Percentiles rank a stretch among this genome's conserved stretches.
These are phyloP conservation scores for Rhododendron vialii DNA, from an alignment of 148 eudicot species.

Conservation along the genomic window DNA sequence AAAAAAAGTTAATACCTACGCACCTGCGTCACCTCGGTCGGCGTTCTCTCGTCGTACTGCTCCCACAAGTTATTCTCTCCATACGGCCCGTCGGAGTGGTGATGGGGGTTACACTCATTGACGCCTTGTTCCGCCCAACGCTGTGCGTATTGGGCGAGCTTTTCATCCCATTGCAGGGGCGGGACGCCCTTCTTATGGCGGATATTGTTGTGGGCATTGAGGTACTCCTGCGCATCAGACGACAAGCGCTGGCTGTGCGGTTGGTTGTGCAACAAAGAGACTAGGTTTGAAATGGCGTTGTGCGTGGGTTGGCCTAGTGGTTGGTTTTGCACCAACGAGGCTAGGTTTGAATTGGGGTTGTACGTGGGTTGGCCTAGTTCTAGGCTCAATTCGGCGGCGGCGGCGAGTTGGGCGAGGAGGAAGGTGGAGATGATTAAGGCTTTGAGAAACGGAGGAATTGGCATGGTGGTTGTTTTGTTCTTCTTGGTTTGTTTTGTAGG, in stretches of 20 bases:
- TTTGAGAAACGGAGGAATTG: neutral
- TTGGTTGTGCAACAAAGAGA: neutral
- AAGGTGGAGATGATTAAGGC: neutral
- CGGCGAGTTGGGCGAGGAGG: neutral
- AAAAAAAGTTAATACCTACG: neutral
- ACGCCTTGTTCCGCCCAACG: conserved; percentile 9
- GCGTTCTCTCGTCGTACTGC: conserved; percentile 12
- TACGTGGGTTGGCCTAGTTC: neutral
- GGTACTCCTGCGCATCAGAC: conserved; percentile 7
- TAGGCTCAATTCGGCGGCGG: neutral
- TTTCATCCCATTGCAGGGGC: conserved; percentile 22
- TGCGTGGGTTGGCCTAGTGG: neutral
- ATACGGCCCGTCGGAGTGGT: conserved; percentile 14
- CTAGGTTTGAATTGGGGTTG: neutral
- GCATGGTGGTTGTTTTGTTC: neutral
- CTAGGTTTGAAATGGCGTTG: neutral
- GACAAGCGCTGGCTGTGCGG: neutral
- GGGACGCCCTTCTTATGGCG: conserved; percentile 13
- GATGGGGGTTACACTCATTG: conserved; percentile 17
- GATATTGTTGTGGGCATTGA: conserved; percentile 28
- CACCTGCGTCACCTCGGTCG: conserved; percentile 11
- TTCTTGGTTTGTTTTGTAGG: neutral
- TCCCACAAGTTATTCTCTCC: conserved; percentile 33
- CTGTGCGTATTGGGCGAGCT: conserved; percentile 18
- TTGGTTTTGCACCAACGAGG: neutral